Evolutionary conservation across 2,329 filamentous ascomycete genomes (phyloP), one percentile per base, ranked within the genome.

Genomic region (Pseudonectria foliicola): DNA sequence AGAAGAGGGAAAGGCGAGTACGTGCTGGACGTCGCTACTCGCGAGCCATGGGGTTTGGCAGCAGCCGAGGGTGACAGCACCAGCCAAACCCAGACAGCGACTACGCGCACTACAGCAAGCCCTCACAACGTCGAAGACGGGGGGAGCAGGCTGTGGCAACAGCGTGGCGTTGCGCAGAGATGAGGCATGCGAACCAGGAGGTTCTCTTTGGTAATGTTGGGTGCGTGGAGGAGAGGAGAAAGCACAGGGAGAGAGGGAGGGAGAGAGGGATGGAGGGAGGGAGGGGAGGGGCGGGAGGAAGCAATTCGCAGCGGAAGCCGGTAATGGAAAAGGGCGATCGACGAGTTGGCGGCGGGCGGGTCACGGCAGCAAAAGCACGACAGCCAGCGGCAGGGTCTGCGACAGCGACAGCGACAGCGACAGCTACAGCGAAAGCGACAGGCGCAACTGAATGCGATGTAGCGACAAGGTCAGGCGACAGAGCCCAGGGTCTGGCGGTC

Each of bases 131-230:
- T 51, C 42, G 42, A 42, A 33, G 37, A 49, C 48, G 23, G 44
- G 42, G 44, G 33, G 33, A 43, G 40, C 38, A 35, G 47, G 44
- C 45, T 49, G 46, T 38, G 35, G 42, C 49, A 40, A 40, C 38
- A 42, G 40, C 40, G 49, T 40, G 48, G 45, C 44, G 55, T 58
- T 41, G 52, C 49, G 51, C 55, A 58, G 43, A 55, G 55, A 57
- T 56, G 51, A 54, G 50, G 55, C 54, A 58, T 57, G 52, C 53
- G 49, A 53, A 42, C 46, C 39, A 44, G 41, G 40, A 45, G 36
- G 18, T 21, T 21, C 5, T 21, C 18, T 5, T 21, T 8, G 18
- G n/a, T n/a, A n/a, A n/a, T n/a, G n/a, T n/a, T 21, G 18, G 18
- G 18, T 8, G 18, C 18, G 18, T 21, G 18, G 18, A 8, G 32